Percentiles rank a stretch among this genome's conserved stretches.
Conservation (phyloP, 106 monocot genomes). For the Cymbidium sinense region DNA sequence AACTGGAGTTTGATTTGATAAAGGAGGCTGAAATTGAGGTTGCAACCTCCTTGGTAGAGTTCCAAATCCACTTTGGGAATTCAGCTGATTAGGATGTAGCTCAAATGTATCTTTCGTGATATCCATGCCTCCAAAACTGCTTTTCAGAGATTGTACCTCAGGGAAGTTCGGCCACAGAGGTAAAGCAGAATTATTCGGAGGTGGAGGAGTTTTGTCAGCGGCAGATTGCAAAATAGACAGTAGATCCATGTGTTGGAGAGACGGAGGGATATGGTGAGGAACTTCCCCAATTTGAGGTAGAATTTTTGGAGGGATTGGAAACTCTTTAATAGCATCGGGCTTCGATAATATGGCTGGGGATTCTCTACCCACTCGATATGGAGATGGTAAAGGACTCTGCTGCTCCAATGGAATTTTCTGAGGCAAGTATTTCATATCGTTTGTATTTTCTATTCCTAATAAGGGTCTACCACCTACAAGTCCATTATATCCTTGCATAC, state of each 20-base stretch:
- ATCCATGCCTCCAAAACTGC: conserved; percentile 28
- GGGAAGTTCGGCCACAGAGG: conserved; percentile 40
- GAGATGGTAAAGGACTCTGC: conserved; percentile 35
- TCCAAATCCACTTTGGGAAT: conserved; percentile 33
- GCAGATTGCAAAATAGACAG: conserved; percentile 46
- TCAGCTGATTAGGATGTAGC: conserved; percentile 38
- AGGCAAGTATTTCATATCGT: conserved; percentile 47
- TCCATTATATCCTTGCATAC: conserved; percentile 33
- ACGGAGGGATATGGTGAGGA: conserved; percentile 30
- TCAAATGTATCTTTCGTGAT: conserved; percentile 32
- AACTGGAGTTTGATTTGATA: conserved; percentile 35
- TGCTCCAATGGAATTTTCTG: conserved; percentile 55
- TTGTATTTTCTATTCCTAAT: conserved; percentile 27
- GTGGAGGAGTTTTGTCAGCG: conserved; percentile 28
- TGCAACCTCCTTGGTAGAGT: conserved; percentile 41
- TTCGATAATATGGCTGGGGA: conserved; percentile 21
- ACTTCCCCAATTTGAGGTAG: conserved; percentile 28
- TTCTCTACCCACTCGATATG: conserved; percentile 42
- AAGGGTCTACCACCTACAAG: conserved; percentile 18
- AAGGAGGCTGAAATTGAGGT: conserved; percentile 26
- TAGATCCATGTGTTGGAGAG: conserved; percentile 46
- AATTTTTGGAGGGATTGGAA: conserved; percentile 27
- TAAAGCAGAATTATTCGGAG: conserved; percentile 33
- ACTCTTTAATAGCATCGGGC: conserved; percentile 20
- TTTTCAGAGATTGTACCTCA: conserved; percentile 33